Evolutionary conservation across 1,284 basidiomycete genomes (phyloP).

Genomic region (Mycosarcoma mackinlayi): DNA sequence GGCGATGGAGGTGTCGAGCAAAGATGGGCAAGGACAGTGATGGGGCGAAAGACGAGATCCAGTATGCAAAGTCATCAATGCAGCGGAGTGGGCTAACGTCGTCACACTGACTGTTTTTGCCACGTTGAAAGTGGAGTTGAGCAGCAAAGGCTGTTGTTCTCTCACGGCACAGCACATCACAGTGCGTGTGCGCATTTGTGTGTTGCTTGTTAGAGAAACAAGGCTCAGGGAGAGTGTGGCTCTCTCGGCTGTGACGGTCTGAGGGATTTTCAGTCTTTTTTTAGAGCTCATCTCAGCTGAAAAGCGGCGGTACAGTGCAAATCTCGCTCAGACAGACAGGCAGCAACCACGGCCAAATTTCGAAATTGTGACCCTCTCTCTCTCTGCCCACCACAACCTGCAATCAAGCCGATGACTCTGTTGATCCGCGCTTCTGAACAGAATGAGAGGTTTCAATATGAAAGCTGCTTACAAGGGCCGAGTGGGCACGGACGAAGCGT

Average conservation of each 20-base stretch:
- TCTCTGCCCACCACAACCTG: too few species aligned
- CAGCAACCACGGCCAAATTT: too few species aligned
- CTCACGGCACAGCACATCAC: neutral
- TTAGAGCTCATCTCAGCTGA: neutral
- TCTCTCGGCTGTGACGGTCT: constrained; percentile 3
- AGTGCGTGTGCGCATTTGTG: neutral
- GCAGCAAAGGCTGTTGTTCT: too few species aligned
- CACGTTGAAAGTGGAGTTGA: constrained; percentile 12
- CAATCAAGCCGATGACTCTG: too few species aligned
- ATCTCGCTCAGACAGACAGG: too few species aligned
- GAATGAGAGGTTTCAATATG: too few species aligned
- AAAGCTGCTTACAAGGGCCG: too few species aligned
- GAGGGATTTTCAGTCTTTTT: neutral
- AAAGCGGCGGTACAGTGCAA: too few species aligned
- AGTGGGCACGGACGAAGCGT: too few species aligned
- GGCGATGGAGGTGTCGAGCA: neutral
- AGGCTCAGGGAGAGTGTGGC: neutral
- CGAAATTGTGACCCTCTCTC: too few species aligned
- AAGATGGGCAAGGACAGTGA: neutral
- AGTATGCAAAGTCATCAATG: constrained; percentile 1
- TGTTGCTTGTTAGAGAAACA: neutral
- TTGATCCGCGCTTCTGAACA: too few species aligned
- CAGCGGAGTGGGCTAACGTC: too few species aligned
- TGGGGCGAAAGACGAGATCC: neutral
- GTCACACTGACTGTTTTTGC: neutral